A percentile compares a stretch with the other conserved stretches of the same genome.
phyloP scores from a whole-genome alignment of 495 filamentous ascomycete species.

The Penicillium roqueforti region DNA sequence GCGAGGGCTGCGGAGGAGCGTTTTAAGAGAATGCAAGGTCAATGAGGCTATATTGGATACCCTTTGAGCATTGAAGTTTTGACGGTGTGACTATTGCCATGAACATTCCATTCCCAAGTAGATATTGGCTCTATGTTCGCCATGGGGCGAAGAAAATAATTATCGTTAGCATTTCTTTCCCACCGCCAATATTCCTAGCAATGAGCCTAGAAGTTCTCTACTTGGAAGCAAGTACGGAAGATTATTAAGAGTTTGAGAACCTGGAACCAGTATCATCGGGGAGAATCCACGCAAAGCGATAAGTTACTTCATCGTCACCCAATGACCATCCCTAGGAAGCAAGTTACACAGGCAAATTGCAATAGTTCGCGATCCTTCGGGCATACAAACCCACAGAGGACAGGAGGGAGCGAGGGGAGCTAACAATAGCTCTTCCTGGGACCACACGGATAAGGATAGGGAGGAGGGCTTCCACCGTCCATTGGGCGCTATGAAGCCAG shows the following conservation, averaged over 20 bases:
- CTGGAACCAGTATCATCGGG: background rate
- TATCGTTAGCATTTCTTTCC: background rate
- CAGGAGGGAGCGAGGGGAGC: background rate
- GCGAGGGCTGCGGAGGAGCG: slow-evolving; percentile 86
- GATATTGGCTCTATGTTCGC: background rate
- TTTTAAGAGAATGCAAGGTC: slow-evolving; percentile 57
- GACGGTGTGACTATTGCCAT: background rate
- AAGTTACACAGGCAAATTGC: background rate
- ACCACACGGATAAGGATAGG: background rate
- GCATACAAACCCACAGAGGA: background rate
- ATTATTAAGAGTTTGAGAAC: background rate
- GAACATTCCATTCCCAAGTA: background rate
- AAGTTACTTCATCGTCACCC: background rate
- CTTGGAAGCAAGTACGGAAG: background rate
- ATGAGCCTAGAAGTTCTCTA: background rate
- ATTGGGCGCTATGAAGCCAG: background rate
- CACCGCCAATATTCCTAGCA: background rate
- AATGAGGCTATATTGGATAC: slow-evolving; percentile 12
- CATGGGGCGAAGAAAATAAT: background rate
- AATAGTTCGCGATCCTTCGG: background rate
- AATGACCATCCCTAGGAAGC: background rate
- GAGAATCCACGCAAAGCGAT: background rate
- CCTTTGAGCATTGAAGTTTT: background rate
- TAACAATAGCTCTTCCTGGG: background rate
- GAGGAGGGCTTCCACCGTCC: background rate